Percentiles rank a stretch among this genome's conserved stretches.
phyloP scores from a whole-genome alignment of 345 rosid genomes.

The Reutealis trisperma region DNA sequence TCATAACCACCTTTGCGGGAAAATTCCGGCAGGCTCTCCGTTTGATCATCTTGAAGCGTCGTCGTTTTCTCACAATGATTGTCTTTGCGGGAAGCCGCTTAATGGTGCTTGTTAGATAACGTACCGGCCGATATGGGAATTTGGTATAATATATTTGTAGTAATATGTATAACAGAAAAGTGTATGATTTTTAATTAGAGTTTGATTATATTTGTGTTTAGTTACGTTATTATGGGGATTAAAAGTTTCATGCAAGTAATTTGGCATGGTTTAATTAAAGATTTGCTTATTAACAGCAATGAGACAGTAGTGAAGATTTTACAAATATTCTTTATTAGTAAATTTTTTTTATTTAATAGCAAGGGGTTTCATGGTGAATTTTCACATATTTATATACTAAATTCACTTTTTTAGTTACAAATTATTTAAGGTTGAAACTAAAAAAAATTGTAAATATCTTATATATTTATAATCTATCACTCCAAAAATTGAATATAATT shows the following conservation, averaged over 20 bases:
- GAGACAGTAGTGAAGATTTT: too few relatives aligned
- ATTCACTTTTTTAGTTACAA: too few relatives aligned
- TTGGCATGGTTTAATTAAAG: constrained; percentile 4
- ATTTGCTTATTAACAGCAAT: too few relatives aligned
- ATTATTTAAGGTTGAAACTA: too few relatives aligned
- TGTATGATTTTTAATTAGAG: neutral
- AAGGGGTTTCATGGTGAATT: too few relatives aligned
- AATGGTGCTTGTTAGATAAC: constrained; percentile 40
- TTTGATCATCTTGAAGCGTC: constrained; percentile 86
- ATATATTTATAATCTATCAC: too few relatives aligned
- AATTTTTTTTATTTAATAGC: too few relatives aligned
- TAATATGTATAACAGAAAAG: neutral
- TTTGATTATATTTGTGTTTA: neutral
- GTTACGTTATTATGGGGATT: neutral
- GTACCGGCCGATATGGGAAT: neutral
- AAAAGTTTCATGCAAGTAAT: constrained; percentile 14
- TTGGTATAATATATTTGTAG: constrained; percentile 5
- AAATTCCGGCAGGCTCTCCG: constrained; percentile 72
- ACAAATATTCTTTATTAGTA: too few relatives aligned
- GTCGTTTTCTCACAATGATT: constrained; percentile 65
- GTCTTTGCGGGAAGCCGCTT: constrained; percentile 85
- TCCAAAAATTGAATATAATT: too few relatives aligned
- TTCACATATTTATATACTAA: too few relatives aligned
- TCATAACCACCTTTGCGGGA: constrained; percentile 82
- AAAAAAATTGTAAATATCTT: too few relatives aligned